Evolutionary conservation across 192 early-diverging fungal species (phyloP), one percentile per base, ranked within the genome.

Genomic region (Pilobolus umbonatus): DNA sequence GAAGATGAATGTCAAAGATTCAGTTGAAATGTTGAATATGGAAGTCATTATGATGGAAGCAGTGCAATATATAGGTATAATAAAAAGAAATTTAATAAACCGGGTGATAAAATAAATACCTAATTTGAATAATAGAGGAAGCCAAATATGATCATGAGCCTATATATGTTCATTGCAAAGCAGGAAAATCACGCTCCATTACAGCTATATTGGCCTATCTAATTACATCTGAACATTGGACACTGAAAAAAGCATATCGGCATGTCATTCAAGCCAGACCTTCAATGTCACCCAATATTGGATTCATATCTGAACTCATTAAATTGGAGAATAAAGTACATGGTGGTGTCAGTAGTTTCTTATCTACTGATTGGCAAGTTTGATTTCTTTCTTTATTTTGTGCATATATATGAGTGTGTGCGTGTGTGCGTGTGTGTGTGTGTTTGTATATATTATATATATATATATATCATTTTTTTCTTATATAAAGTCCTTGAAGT

Each of bases 141-240:
- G 66, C 60, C 30, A 65, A 71, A 53, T 52, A 9, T 53, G 69
- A 56, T 64, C 78, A 73, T 34, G 57, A 59, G 21, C 74, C 74
- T 14, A 76, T 90, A 49, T 82, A 87, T 60, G 88, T 90, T 2
- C 88, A 90, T 57, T 90, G 88, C 62, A 79, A 84, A 52, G 88
- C 88, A 4, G 88, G 88, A 10, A 78, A 84, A 28, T 87, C 85
- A 10, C 72, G 88, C 17, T 87, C 85, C 0, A 84, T 82, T 1
- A 83, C 86, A 1, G 82, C 77, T 0, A 83, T 88, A 7, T 73
- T 90, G 11, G 88, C 76, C 11, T 88, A 87, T 57, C 44, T 90
- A 30, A 78, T 90, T 10, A 49, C 68, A 28, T 69, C 68, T n/a
- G 69, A 82, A 46, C 69, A 70, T 11, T 85, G 85, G 83, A 76